Conservation (phyloP, 371 early-diverging fungal species). For the Choanephora cucurbitarum region DNA sequence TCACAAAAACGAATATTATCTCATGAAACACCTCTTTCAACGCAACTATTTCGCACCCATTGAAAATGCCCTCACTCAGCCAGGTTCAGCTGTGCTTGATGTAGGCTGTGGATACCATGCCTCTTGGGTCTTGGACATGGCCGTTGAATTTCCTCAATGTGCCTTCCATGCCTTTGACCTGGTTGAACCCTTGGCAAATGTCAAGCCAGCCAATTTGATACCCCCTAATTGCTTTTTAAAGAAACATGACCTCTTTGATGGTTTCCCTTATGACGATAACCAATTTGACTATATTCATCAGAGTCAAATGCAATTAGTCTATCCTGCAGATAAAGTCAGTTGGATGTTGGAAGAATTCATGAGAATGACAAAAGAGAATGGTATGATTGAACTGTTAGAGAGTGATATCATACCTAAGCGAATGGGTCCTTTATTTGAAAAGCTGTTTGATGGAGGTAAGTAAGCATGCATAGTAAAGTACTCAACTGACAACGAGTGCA, state of each 20-base stretch:
- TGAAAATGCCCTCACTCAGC: slow-evolving; percentile 10
- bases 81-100: slow-evolving; percentile 26
- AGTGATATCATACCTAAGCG: slow-evolving; percentile 16
- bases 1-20: slow-evolving; percentile 29
- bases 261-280: slow-evolving; percentile 20
- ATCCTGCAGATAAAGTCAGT: slow-evolving; percentile 24
- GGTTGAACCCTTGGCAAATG: slow-evolving; percentile 12
- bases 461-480: no score
- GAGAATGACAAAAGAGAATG: slow-evolving; percentile 38
- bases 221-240: slow-evolving; percentile 29
- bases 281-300: slow-evolving; percentile 42
- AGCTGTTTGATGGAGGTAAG: slow-evolving; percentile 12
- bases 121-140: slow-evolving; percentile 40
- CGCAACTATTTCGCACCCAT: slow-evolving; percentile 39
- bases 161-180: slow-evolving; percentile 35
- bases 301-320: slow-evolving; percentile 30
- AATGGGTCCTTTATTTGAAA: slow-evolving; percentile 20
- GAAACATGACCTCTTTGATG: slow-evolving; percentile 24
- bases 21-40: slow-evolving; percentile 43
- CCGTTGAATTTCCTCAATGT: slow-evolving; percentile 35
- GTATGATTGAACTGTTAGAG: slow-evolving; percentile 43
- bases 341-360: slow-evolving; percentile 25
- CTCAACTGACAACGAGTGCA: background rate
- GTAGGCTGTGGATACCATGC: slow-evolving; percentile 37
- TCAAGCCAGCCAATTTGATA: background rate